phyloP scores from a whole-genome alignment of 805 yeast genomes.

The Citeromyces nyonsensis region DNA sequence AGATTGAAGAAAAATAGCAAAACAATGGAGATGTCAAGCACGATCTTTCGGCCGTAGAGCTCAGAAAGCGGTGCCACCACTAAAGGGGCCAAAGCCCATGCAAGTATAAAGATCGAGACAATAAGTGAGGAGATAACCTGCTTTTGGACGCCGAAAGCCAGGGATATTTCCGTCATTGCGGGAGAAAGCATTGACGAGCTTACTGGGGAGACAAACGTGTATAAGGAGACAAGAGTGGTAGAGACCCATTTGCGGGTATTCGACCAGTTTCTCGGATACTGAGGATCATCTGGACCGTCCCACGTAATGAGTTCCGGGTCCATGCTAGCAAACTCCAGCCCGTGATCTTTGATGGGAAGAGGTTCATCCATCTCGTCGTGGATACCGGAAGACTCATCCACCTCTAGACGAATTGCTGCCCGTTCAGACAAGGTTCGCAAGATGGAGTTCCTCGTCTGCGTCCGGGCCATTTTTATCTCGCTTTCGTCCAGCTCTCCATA shows the following conservation, averaged over 20 bases:
- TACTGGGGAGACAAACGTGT: slow-evolving; percentile 45
- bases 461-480: slow-evolving; percentile 22
- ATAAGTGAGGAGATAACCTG: slow-evolving; percentile 35
- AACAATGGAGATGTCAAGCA: slow-evolving; percentile 61
- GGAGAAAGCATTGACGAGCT: slow-evolving; percentile 51
- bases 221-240: slow-evolving; percentile 30
- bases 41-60: slow-evolving; percentile 74
- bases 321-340: slow-evolving; percentile 32
- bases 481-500: slow-evolving; percentile 15
- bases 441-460: slow-evolving; percentile 27
- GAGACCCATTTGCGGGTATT: slow-evolving; percentile 21
- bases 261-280: slow-evolving; percentile 53
- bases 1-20: slow-evolving; percentile 70
- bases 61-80: slow-evolving; percentile 86
- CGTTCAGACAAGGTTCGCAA: slow-evolving; percentile 18
- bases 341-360: slow-evolving; percentile 10
- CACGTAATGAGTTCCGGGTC: slow-evolving; percentile 60
- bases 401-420: slow-evolving; percentile 4
- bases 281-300: slow-evolving; percentile 47
- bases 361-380: not conserved
- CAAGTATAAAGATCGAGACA: slow-evolving; percentile 79
- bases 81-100: slow-evolving; percentile 78
- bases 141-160: slow-evolving; percentile 23
- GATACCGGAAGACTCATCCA: not conserved
- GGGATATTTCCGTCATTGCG: slow-evolving; percentile 32